Conservation (phyloP, 2,329 filamentous ascomycete genomes). For the Fusarium citri region DNA sequence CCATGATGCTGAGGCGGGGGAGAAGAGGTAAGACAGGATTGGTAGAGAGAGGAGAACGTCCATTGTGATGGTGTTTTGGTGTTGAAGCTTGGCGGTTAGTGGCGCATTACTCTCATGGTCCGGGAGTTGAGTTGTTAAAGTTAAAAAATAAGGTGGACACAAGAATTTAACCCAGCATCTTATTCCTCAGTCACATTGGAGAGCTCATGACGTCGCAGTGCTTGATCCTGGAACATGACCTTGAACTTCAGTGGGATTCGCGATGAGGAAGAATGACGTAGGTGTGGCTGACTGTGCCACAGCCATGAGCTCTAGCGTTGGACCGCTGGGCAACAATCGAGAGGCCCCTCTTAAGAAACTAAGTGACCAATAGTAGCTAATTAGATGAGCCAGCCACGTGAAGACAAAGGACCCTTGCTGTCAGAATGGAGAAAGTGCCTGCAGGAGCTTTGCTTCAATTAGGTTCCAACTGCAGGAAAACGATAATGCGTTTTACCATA, state of each 20-base stretch:
- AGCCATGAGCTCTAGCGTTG: too few species aligned
- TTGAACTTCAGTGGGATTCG: background rate
- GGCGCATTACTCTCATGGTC: slow-evolving; percentile 8
- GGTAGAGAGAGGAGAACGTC: slow-evolving; percentile 79
- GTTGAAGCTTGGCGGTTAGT: slow-evolving; percentile 5
- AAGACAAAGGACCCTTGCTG: background rate
- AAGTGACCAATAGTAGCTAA: too few species aligned
- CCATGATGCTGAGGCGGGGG: slow-evolving; percentile 73
- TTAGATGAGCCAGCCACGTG: slow-evolving; percentile 1
- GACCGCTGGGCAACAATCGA: too few species aligned
- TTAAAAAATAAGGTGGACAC: background rate
- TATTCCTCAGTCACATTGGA: background rate
- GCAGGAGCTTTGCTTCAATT: background rate
- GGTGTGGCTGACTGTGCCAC: slow-evolving; percentile 24
- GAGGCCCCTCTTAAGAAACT: too few species aligned
- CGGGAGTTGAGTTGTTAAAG: background rate
- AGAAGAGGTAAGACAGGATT: slow-evolving; percentile 74
- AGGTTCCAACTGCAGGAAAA: background rate
- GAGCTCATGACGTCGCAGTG: slow-evolving; percentile 11
- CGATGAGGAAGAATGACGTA: slow-evolving; percentile 30
- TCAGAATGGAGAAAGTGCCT: background rate
- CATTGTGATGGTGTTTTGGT: slow-evolving; percentile 54
- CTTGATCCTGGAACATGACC: slow-evolving; percentile 21
- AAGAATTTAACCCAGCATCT: background rate
- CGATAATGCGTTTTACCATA: background rate